Conservation (phyloP, 192 early-diverging fungal genomes). For the Umbelopsis vinacea region DNA sequence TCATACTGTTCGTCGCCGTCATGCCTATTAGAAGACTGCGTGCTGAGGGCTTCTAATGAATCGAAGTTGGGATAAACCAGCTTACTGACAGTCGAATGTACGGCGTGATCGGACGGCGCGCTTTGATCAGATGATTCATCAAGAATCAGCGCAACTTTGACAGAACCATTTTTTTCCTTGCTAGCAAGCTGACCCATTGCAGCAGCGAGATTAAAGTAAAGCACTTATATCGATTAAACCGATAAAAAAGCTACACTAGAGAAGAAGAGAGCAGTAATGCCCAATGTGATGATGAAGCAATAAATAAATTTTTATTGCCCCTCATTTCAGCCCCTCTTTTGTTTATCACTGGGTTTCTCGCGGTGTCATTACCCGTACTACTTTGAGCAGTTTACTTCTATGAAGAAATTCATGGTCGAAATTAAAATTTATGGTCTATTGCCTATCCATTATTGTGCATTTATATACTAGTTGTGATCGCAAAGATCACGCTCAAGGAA, state of each 20-base stretch:
- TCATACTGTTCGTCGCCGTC: not conserved
- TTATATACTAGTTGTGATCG: slow-evolving; percentile 13
- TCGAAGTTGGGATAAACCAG: too few relatives aligned
- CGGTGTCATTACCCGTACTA: not conserved
- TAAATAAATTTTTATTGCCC: slow-evolving; percentile 24
- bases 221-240: not conserved
- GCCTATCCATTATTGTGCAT: not conserved
- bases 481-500: not conserved
- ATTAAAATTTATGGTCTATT: slow-evolving; percentile 22
- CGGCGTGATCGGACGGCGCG: not conserved
- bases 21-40: not conserved
- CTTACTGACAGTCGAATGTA: not conserved
- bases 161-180: slow-evolving; percentile 1
- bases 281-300: slow-evolving; percentile 8
- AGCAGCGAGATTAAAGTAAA: not conserved
- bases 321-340: slow-evolving; percentile 23
- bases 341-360: slow-evolving; percentile 1
- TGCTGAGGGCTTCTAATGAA: not conserved
- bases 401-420: slow-evolving; percentile 19
- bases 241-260: not conserved
- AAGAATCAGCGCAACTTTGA: slow-evolving; percentile 3
- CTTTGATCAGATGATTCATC: not conserved
- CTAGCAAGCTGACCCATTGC: slow-evolving; percentile 21
- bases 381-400: not conserved
- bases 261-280: slow-evolving; percentile 13